Evolutionary conservation across 2,329 filamentous ascomycete species (phyloP).

Genomic region (Colletotrichum gigasporum): DNA sequence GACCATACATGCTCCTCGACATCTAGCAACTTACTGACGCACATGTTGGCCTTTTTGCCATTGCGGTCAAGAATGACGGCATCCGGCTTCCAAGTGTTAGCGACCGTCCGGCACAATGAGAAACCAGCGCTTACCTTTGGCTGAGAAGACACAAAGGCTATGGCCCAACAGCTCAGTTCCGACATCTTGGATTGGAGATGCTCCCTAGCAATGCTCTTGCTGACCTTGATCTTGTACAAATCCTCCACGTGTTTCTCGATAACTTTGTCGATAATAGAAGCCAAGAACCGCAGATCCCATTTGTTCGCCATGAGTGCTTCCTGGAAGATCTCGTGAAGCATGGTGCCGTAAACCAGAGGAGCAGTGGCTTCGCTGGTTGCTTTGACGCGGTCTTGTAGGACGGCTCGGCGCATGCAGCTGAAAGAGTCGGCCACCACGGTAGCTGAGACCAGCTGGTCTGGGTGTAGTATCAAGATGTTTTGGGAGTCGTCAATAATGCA

Average conservation of each 20-base stretch:
- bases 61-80: slow-evolving; percentile 28
- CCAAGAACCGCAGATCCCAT: slow-evolving; percentile 79
- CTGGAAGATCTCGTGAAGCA: slow-evolving; percentile 96
- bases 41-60: slow-evolving; percentile 74
- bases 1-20: slow-evolving; percentile 99
- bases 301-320: slow-evolving; percentile 83
- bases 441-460: slow-evolving; percentile 93
- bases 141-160: slow-evolving; percentile 76
- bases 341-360: slow-evolving; percentile 89
- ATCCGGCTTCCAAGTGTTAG: slow-evolving; percentile 39
- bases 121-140: slow-evolving; percentile 65
- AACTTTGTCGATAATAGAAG: slow-evolving; percentile 71
- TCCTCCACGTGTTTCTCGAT: slow-evolving; percentile 86
- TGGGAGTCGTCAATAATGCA: slow-evolving; percentile 85
- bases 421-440: slow-evolving; percentile 98
- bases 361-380: slow-evolving; percentile 83
- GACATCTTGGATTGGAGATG: slow-evolving; percentile 86
- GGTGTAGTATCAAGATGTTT: slow-evolving; percentile 90
- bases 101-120: not conserved
- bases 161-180: slow-evolving; percentile 85
- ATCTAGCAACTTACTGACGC: slow-evolving; percentile 92
- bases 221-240: slow-evolving; percentile 86
- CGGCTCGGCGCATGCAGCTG: slow-evolving; percentile 87
- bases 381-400: slow-evolving; percentile 94
- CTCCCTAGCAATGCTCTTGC: slow-evolving; percentile 76